A percentile compares a stretch with the other conserved stretches of the same genome.
Conservation (phyloP, 1,284 basidiomycete species). For the Malassezia globosa region DNA sequence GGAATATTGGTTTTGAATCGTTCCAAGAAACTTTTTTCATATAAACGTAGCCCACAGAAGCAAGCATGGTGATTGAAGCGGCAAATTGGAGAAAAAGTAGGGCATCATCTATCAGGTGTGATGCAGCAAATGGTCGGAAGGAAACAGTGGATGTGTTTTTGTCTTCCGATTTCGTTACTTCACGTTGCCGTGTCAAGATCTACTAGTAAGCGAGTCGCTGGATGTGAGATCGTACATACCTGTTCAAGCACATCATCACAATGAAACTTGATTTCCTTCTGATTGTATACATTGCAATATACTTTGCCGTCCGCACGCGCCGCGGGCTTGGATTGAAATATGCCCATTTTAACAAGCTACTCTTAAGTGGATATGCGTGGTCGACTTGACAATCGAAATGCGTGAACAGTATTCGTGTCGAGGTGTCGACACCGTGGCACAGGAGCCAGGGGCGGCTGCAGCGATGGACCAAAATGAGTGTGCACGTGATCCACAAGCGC, state of each 20-base stretch:
- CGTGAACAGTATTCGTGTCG: too few relatives aligned
- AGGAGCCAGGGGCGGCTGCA: too few relatives aligned
- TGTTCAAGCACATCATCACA: constrained; percentile 16
- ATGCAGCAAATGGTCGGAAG: constrained; percentile 32
- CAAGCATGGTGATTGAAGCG: constrained; percentile 37
- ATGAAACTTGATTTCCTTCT: constrained; percentile 11
- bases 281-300: constrained; percentile 3
- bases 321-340: constrained; percentile 1
- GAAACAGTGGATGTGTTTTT: constrained; percentile 1
- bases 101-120: constrained; percentile 34
- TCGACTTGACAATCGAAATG: too few relatives aligned
- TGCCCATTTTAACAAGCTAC: too few relatives aligned
- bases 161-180: background rate
- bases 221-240: constrained; percentile 8
- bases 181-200: constrained; percentile 8
- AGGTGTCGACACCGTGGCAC: too few relatives aligned
- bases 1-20: constrained; percentile 28
- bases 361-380: too few relatives aligned
- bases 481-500: too few relatives aligned
- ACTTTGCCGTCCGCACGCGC: background rate
- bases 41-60: constrained; percentile 31
- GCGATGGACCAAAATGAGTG: too few relatives aligned
- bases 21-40: constrained; percentile 40
- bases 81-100: constrained; percentile 29
- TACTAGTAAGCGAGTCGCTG: background rate